These are phyloP conservation scores for Fusarium lyarnte DNA, from an alignment of 2,329 filamentous ascomycete species.

Conservation along the genomic window DNA sequence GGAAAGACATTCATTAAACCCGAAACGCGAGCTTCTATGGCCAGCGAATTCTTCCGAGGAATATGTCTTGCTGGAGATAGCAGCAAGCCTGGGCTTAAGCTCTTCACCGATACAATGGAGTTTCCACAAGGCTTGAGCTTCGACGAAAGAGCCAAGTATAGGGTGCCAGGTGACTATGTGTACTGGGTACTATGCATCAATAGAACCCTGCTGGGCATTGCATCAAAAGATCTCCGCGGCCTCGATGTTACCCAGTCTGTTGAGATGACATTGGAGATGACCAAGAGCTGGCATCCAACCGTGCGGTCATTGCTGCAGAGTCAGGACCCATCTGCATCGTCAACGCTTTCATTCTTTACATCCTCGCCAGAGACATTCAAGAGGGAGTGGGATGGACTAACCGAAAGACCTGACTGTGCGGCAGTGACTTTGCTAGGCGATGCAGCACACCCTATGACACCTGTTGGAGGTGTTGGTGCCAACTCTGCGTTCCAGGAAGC, in stretches of 20 bases:
- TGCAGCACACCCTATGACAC: not conserved
- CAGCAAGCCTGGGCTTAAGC: not conserved
- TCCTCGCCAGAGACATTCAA: not conserved
- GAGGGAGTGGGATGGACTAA: not conserved
- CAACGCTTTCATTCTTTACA: not conserved
- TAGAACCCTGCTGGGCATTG: not conserved
- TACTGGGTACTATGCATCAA: not conserved
- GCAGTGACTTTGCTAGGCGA: not conserved
- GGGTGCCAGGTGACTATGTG: not conserved
- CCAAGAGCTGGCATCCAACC: not conserved
- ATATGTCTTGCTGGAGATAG: not conserved
- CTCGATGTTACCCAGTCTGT: not conserved
- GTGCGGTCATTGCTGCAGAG: not conserved
- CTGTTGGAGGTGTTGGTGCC: not conserved
- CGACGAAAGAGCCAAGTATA: not conserved
- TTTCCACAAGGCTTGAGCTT: not conserved
- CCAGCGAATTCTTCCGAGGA: not conserved
- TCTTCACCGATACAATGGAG: not conserved
- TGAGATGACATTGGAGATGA: not conserved
- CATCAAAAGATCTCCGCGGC: not conserved
- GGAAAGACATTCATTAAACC: not conserved
- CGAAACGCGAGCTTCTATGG: fast-evolving
- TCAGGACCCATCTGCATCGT: not conserved
- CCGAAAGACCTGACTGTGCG: fast-evolving
- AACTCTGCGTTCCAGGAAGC: not conserved